Evolutionary conservation across 2,329 filamentous ascomycete genomes (phyloP).

Genomic region (Catunica adiposa): DNA sequence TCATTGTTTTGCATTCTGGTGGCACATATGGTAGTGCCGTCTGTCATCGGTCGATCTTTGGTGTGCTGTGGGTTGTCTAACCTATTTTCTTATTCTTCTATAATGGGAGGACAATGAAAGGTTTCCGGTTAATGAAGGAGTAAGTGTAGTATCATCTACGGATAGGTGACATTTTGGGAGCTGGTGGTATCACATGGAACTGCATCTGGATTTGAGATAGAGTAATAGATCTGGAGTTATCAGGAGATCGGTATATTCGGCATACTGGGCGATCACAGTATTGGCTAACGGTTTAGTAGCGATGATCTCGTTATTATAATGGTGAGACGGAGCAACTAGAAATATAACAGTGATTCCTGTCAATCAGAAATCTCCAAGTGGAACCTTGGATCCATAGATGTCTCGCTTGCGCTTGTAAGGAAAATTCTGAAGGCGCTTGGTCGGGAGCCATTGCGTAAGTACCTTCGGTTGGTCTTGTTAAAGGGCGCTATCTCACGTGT

Average conservation of each 20-base stretch:
- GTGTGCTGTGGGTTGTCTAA: neutral
- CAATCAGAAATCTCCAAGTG: neutral
- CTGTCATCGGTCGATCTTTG: neutral
- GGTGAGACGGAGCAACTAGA: neutral
- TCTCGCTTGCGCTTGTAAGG: neutral
- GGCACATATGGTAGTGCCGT: neutral
- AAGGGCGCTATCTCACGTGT: neutral
- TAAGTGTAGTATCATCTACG: neutral
- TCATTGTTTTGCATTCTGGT: neutral
- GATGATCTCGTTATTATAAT: too few relatives aligned
- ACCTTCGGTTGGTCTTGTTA: neutral
- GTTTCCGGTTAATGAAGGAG: neutral
- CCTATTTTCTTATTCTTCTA: neutral
- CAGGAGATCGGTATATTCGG: neutral
- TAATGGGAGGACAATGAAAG: neutral
- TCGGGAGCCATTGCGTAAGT: neutral
- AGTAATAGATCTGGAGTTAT: neutral
- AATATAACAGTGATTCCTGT: neutral
- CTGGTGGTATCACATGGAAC: neutral
- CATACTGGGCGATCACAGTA: neutral
- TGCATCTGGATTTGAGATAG: neutral
- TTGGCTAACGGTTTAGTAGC: too few relatives aligned
- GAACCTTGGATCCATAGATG: neutral
- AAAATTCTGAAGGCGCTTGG: neutral
- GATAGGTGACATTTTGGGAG: neutral